Evolutionary conservation across 805 yeast species (phyloP), one percentile per base, ranked within the genome.

Genomic region (Wickerhamomyces subpelliculosus): DNA sequence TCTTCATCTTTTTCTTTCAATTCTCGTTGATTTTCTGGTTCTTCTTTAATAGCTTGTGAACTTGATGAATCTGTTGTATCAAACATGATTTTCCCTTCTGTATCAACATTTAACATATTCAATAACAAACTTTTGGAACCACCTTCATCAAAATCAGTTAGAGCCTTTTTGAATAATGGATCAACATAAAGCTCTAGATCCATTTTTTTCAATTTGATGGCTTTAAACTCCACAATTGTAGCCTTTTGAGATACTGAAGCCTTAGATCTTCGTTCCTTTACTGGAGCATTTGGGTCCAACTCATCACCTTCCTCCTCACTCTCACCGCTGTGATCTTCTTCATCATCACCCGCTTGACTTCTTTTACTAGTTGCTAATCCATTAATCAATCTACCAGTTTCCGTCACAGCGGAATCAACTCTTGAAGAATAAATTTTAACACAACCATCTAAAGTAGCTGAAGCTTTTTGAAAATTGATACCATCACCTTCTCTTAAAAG

Each of bases 391-490:
- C 79, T 78, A 2, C 95, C 94, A 0, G 96, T 88, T 51, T 89
- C 97, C 4, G 83, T 80, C 2, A 89, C 94, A 0, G 86, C 95
- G 0, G 95, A 83, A 52, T 89, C 97, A n/a, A 89, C 88, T 50
- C 97, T 74, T 12, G 94, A 84, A 8, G 89, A 77, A 55, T 90
- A 89, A 36, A 89, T 85, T 62, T 88, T 88, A 26, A 89, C 90
- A 66, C 97, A 89, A 1, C 97, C 97, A 51, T 89, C 96, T 16
- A 90, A 64, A 0, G 97, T 86, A 3, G 94, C 87, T 1, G 90
- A 78, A 0, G 97, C 97, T 49, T 80, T 78, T 58, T 86, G 96
- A 58, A 90, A 89, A 57, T 87, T 87, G 52, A 89, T 84, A 23
- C 77, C 71, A 44, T 84, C 86, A 7, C 88, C 84, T 42, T 83